phyloP scores from a whole-genome alignment of 441 rosid species.

The Omphalea diandra region DNA sequence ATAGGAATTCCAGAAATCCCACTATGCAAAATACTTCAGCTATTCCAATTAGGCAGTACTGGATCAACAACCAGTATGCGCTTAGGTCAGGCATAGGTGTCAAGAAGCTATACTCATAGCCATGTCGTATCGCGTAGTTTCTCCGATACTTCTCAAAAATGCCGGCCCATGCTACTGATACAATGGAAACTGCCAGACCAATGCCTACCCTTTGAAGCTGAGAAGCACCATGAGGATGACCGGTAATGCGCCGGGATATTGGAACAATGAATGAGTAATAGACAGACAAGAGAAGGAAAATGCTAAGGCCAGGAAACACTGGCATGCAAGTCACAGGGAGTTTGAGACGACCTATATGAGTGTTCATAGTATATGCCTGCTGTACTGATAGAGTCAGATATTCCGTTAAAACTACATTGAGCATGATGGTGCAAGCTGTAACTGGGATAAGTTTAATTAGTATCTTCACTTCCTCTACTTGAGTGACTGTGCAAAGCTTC shows the following conservation, averaged over 20 bases:
- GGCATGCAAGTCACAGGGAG: constrained; percentile 97
- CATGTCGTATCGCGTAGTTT: constrained; percentile 65
- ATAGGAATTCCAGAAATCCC: constrained; percentile 77
- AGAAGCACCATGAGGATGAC: constrained; percentile 91
- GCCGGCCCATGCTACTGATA: constrained; percentile 78
- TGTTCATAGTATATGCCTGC: constrained; percentile 84
- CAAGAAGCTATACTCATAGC: constrained; percentile 52
- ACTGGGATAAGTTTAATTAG: constrained; percentile 71
- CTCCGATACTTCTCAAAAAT: constrained; percentile 76
- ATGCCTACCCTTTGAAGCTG: constrained; percentile 96
- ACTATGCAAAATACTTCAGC: constrained; percentile 90
- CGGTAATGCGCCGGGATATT: constrained; percentile 60
- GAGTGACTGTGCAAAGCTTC: constrained; percentile 93
- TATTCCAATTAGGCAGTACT: constrained; percentile 83
- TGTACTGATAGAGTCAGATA: constrained; percentile 90
- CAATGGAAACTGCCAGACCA: constrained; percentile 69
- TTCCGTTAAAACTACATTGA: constrained; percentile 65
- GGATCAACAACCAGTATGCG: constrained; percentile 85
- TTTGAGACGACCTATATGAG: constrained; percentile 64
- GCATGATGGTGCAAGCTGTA: constrained; percentile 76
- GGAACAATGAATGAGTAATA: constrained; percentile 79
- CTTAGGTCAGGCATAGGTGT: constrained; percentile 67
- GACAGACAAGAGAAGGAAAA: constrained; percentile 72
- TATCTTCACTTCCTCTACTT: constrained; percentile 95
- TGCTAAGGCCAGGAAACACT: constrained; percentile 84